phyloP scores from a whole-genome alignment of 2,329 filamentous ascomycete genomes.

The Colletotrichum tanaceti region DNA sequence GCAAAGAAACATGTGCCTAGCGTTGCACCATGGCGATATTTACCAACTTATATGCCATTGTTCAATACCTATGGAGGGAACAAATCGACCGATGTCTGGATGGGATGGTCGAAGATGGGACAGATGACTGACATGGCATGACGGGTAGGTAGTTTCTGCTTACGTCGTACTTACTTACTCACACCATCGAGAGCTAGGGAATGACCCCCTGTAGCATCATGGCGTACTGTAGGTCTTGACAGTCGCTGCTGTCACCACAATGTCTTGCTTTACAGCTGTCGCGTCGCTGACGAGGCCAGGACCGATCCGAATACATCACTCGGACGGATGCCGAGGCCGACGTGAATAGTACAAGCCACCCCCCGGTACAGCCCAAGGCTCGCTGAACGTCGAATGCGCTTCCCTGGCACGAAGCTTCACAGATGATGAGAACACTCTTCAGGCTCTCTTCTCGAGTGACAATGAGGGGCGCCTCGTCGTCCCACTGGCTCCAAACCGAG shows the following conservation, averaged over 20 bases:
- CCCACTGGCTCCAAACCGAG: slow-evolving; percentile 22
- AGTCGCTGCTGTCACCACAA: not conserved
- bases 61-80: slow-evolving; percentile 8
- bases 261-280: not conserved
- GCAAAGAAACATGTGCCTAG: not conserved
- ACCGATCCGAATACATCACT: too few relatives aligned
- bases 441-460: too few relatives aligned
- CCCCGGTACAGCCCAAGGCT: not conserved
- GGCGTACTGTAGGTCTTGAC: not conserved
- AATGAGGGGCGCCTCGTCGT: slow-evolving; percentile 29
- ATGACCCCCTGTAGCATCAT: slow-evolving; percentile 5
- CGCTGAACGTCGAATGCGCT: not conserved
- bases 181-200: slow-evolving; percentile 7
- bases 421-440: too few relatives aligned
- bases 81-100: slow-evolving; percentile 21
- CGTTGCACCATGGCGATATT: slow-evolving; percentile 8
- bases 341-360: not conserved
- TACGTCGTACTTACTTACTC: too few relatives aligned
- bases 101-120: slow-evolving; percentile 38
- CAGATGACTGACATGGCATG: slow-evolving; percentile 6
- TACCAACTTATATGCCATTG: not conserved
- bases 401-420: not conserved
- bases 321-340: not conserved
- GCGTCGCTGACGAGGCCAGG: not conserved
- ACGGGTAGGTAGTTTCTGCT: too few relatives aligned